Percentiles rank a stretch among this genome's conserved stretches.
Evolutionary conservation across 805 yeast species (phyloP).

Genomic region (Diddensiella transvaalensis): DNA sequence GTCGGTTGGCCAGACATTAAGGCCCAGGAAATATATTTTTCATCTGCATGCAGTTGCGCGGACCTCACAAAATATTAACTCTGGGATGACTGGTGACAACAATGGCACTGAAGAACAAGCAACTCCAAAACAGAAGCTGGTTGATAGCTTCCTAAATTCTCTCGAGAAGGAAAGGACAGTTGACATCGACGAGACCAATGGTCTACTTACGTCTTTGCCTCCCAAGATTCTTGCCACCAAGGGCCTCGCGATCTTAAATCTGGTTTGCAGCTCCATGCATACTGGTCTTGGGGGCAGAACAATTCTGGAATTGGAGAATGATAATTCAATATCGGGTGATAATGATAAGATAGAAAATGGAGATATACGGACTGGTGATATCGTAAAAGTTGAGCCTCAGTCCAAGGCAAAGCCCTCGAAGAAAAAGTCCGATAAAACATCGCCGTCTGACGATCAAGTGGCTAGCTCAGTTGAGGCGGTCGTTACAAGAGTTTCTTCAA

Average conservation of each 20-base stretch:
- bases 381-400: constrained; percentile 52
- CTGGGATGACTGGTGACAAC: constrained; percentile 1
- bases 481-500: constrained; percentile 50
- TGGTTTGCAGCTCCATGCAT: constrained; percentile 55
- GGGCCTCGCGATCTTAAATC: constrained; percentile 74
- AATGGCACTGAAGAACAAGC: not conserved
- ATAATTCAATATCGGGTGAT: constrained; percentile 42
- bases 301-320: constrained; percentile 58
- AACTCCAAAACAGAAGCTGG: constrained; percentile 24
- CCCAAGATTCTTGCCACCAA: constrained; percentile 62
- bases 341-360: constrained; percentile 42
- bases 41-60: too few species aligned
- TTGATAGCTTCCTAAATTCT: constrained; percentile 39
- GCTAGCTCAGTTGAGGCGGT: constrained; percentile 55
- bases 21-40: not conserved
- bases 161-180: constrained; percentile 48
- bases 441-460: constrained; percentile 1
- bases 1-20: not conserved
- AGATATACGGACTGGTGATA: constrained; percentile 68
- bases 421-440: constrained; percentile 20
- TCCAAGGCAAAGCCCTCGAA: constrained; percentile 12
- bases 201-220: constrained; percentile 45
- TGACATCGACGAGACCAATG: constrained; percentile 48
- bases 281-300: constrained; percentile 80
- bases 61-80: too few species aligned